These are phyloP conservation scores for Nakazawaea wyomingensis DNA, from an alignment of 805 yeast species.

Conservation along the genomic window DNA sequence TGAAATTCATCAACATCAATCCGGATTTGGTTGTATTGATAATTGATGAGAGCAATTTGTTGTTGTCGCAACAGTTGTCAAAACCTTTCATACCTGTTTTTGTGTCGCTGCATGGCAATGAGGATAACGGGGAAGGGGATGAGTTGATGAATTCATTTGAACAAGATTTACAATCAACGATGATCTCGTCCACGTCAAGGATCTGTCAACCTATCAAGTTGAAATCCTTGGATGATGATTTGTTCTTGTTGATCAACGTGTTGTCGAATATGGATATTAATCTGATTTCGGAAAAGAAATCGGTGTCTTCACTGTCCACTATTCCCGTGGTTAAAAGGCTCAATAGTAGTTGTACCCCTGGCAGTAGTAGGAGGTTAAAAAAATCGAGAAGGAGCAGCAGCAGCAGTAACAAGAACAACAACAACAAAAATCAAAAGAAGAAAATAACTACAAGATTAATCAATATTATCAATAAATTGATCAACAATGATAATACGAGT, in stretches of 20 bases:
- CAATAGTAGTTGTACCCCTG: too few relatives aligned
- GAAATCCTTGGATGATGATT: conserved; percentile 24
- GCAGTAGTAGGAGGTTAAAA: background rate
- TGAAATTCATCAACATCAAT: conserved; percentile 20
- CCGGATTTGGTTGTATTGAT: conserved; percentile 25
- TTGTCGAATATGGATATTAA: conserved; percentile 20
- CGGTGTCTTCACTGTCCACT: too few relatives aligned
- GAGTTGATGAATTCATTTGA: conserved; percentile 3
- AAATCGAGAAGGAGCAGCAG: background rate
- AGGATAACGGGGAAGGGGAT: background rate
- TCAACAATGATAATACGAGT: background rate
- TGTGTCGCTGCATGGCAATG: conserved; percentile 14
- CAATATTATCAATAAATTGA: background rate
- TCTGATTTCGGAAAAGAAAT: background rate
- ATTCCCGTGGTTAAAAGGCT: too few relatives aligned
- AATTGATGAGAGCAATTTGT: conserved; percentile 23
- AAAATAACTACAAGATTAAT: background rate
- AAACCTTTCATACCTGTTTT: conserved; percentile 28
- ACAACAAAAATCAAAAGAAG: background rate
- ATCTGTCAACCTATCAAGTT: conserved; percentile 29
- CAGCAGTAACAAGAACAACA: background rate
- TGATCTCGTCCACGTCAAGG: conserved; percentile 18
- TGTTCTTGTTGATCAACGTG: conserved; percentile 27
- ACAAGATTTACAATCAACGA: conserved; percentile 11
- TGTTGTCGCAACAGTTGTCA: conserved; percentile 23